These are phyloP conservation scores for Lactarius evosmus DNA, from an alignment of 768 basidiomycete species.

Conservation along the genomic window DNA sequence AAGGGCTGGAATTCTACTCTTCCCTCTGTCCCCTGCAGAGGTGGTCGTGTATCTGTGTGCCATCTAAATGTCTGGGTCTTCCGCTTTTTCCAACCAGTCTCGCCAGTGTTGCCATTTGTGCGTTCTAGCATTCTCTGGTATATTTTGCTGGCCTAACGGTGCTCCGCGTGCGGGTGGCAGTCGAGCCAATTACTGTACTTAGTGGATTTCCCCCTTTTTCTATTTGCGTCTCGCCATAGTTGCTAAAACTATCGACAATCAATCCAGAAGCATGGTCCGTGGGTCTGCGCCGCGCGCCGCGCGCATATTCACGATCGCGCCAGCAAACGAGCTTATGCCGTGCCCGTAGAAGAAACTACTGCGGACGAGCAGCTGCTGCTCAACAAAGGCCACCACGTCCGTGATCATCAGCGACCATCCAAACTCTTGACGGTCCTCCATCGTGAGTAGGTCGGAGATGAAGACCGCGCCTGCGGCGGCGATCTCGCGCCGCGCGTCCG, in stretches of 20 bases:
- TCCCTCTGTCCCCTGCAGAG: no score
- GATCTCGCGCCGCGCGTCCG: constrained; percentile 35
- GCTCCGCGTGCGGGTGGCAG: no score
- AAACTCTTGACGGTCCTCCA: constrained; percentile 38
- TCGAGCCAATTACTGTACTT: no score
- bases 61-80: no score
- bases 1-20: no score
- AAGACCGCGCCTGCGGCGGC: constrained; percentile 40
- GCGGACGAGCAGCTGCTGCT: constrained; percentile 39
- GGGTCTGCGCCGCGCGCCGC: constrained; percentile 40
- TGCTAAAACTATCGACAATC: constrained; percentile 13
- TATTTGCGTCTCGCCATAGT: no score
- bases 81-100: no score
- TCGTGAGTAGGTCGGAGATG: constrained; percentile 42
- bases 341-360: constrained; percentile 40
- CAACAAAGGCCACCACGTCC: constrained; percentile 43
- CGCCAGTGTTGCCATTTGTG: no score
- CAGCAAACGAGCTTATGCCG: constrained; percentile 39
- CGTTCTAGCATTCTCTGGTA: no score
- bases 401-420: constrained; percentile 45
- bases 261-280: constrained; percentile 37
- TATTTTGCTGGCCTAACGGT: no score
- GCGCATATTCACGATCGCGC: constrained; percentile 40
- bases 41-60: no score
- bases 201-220: no score